phyloP scores from a whole-genome alignment of 1,139 yeast species.

The Debaryomyces sp. region DNA sequence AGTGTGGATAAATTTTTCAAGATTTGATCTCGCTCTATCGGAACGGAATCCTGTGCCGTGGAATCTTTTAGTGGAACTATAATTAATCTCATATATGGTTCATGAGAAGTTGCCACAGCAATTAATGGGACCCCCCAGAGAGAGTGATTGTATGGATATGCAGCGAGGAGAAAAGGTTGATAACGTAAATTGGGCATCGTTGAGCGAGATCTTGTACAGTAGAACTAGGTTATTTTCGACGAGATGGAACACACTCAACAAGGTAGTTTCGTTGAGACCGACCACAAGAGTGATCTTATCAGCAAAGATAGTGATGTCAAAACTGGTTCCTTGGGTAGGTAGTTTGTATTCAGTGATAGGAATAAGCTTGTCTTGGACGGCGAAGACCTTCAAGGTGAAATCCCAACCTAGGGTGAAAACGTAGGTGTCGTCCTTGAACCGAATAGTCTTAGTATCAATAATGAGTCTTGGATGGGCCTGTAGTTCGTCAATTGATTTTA shows the following conservation, averaged over 20 bases:
- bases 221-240: conserved; percentile 20
- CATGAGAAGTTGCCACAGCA: conserved; percentile 71
- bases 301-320: conserved; percentile 34
- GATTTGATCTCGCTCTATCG: conserved; percentile 45
- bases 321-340: conserved; percentile 51
- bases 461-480: conserved; percentile 37
- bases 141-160: conserved; percentile 31
- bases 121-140: conserved; percentile 30
- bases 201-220: conserved; percentile 57
- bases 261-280: conserved; percentile 64
- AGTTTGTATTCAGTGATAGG: conserved; percentile 38
- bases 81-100: conserved; percentile 72
- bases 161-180: conserved; percentile 65
- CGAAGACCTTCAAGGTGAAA: conserved; percentile 42
- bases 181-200: conserved; percentile 75
- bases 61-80: conserved; percentile 46
- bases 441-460: conserved; percentile 30
- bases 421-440: conserved; percentile 26
- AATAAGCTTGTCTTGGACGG: conserved; percentile 24
- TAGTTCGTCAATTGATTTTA: conserved; percentile 15
- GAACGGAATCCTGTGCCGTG: conserved; percentile 10
- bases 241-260: conserved; percentile 48
- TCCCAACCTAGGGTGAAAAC: conserved; percentile 71
- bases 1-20: conserved; percentile 59
- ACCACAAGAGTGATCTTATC: conserved; percentile 45